Base-by-base conservation (phyloP, 352 stramenopile genomes). In the Chrysophaeum taylorii region DNA sequence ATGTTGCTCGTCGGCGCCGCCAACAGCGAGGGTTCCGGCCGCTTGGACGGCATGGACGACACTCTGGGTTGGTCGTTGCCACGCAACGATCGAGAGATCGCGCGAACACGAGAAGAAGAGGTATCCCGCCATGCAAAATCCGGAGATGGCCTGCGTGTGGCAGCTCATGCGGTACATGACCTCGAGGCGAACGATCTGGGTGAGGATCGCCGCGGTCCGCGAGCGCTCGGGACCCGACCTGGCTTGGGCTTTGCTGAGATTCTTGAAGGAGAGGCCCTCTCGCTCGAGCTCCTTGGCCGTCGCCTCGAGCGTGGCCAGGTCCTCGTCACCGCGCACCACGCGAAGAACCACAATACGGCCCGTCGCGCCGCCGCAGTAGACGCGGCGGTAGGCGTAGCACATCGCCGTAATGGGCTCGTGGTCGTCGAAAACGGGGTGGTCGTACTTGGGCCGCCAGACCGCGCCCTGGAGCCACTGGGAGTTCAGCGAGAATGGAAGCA, bases 401-500 rank as follows among this genome's bases (percentile, higher is more conserved):
- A 66, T 2, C 9, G 36, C 57, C 33, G 57, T 66, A 9, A 66
- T 36, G 57, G 57, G 57, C 25, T 29, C 50, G n/a, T n/a, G n/a
- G 9, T 12, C 35, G 31, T 42, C 33, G 35, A 45, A 66, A 18
- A 12, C 31, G 9, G 4, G 9, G 12, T 31, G 14, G 4, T 2
- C 31, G 33, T 45, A 29, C 12, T 42, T 66, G 2, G 57, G 7
- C 33, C 12, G 1, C 57, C 57, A 66, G 14, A 45, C 31, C 14
- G 57, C 57, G 36, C 57, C 57, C 57, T 66, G 57, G 31, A 66
- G 27, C 57, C 57, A 66, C 57, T 66, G 57, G 33, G 14, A 33
- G 33, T 66, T 66, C 16, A 66, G 57, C 9, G 57, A 66, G 57
- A 31, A 66, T 2, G 57, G 57, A 2, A 66, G n/a, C 14, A 66